Evolutionary conservation across 805 yeast genomes (phyloP), one percentile per base, ranked within the genome.

Genomic region (Yarrowia osloensis): DNA sequence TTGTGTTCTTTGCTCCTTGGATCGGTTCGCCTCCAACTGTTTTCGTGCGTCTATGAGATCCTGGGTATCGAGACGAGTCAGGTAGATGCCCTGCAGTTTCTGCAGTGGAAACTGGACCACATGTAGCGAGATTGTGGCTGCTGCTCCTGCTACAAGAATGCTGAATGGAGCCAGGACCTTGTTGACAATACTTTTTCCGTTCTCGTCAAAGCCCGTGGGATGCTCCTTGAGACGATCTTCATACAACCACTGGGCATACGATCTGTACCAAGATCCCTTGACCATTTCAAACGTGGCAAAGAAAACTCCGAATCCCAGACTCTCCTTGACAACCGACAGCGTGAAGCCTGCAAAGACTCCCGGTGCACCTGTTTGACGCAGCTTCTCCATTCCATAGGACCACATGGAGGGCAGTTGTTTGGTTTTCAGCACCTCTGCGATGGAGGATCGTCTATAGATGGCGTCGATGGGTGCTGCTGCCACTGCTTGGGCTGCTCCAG

Each of bases 401-500:
- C 97, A 91, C 67, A 93, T 75, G 68, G 88, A 88, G 13, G 67
- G 67, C 37, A 50, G 28, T 21, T 50, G 33, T 68, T 84, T 84
- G 76, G 67, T 63, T 65, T 84, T 82, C 17, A 91, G 77, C 65
- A 93, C 78, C 70, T 91, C 97, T 12, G 88, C 84, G 5, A 91
- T 88, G 1, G 87, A 82, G 70, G 93, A 90, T 70, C 98, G 81
- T 1, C 96, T 85, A 73, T 88, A 89, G 3, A 94, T 86, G 8
- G 98, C 97, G 77, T 94, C 98, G 4, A 94, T 81, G 0, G 98
- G 98, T 1, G 97, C 94, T 1, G 97, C 97, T 0, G 91, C 93
- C 19, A 91, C 78, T n/a, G 96, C 89, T 72, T 95, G 97, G 26
- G 87, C 86, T 0, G 88, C 86, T 1, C 98, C 98, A 0, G 97